These are phyloP conservation scores for Metschnikowia amazonensis DNA, from an alignment of 805 yeast species.

Conservation along the genomic window DNA sequence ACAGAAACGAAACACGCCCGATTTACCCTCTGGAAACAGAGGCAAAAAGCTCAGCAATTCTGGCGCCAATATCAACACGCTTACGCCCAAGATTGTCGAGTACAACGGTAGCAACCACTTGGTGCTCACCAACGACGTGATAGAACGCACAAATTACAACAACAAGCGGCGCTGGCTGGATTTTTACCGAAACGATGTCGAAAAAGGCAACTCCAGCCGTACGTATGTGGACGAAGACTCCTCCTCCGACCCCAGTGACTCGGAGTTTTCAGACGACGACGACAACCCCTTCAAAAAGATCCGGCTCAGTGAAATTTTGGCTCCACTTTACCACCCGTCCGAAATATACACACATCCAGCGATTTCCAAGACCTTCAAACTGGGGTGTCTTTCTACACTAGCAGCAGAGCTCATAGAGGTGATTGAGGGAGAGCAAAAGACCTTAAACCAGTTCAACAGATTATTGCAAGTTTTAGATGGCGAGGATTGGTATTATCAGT, in stretches of 20 bases:
- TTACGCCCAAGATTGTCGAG: slow-evolving; percentile 36
- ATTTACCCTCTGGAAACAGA: slow-evolving; percentile 24
- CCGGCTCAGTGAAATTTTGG: slow-evolving; percentile 47
- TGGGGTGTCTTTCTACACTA: slow-evolving; percentile 46
- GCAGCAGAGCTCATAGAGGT: slow-evolving; percentile 72
- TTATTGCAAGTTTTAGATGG: slow-evolving; percentile 79
- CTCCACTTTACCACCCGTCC: slow-evolving; percentile 77
- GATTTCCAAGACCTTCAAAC: slow-evolving; percentile 60
- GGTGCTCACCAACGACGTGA: slow-evolving; percentile 34
- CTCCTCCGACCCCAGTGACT: slow-evolving; percentile 2
- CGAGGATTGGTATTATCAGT: slow-evolving; percentile 70
- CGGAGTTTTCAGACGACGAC: slow-evolving; percentile 7
- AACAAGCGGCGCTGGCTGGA: slow-evolving; percentile 39
- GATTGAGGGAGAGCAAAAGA: slow-evolving; percentile 77
- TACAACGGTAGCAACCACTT: slow-evolving; percentile 34
- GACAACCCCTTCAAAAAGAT: slow-evolving; percentile 28
- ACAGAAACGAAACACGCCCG: slow-evolving; percentile 6
- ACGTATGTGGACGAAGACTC: not conserved
- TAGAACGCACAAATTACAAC: slow-evolving; percentile 25
- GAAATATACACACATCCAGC: slow-evolving; percentile 73
- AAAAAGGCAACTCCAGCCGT: slow-evolving; percentile 1
- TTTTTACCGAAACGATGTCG: slow-evolving; percentile 13
- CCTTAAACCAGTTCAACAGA: slow-evolving; percentile 65
- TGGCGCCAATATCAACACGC: slow-evolving; percentile 18
- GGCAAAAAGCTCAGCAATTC: slow-evolving; percentile 28